phyloP scores from a whole-genome alignment of 2,329 filamentous ascomycete genomes.

The Alternaria incomplexa region DNA sequence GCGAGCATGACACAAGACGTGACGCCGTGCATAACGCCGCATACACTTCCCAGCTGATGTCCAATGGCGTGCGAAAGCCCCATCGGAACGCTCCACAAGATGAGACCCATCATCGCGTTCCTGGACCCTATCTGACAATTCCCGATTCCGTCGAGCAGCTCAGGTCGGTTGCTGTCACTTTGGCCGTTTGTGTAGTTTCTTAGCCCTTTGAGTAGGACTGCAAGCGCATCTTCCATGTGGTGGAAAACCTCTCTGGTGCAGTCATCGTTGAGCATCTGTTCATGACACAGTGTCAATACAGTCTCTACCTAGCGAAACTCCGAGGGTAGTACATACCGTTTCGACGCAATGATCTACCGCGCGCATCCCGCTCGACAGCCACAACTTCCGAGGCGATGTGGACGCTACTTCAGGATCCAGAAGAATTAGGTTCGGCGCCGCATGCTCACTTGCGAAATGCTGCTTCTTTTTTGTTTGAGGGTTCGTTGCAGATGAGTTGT shows the following conservation, averaged over 20 bases:
- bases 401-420: conserved; percentile 31
- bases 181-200: conserved; percentile 27
- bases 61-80: conserved; percentile 32
- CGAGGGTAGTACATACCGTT: conserved; percentile 6
- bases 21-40: conserved; percentile 30
- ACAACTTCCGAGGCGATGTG: conserved; percentile 33
- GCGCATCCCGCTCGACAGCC: conserved; percentile 35
- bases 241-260: conserved; percentile 19
- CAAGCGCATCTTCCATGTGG: conserved; percentile 30
- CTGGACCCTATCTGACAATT: conserved; percentile 29
- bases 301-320: not conserved
- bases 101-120: conserved; percentile 28
- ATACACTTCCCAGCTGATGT: conserved; percentile 27
- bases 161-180: conserved; percentile 8
- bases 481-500: conserved; percentile 26
- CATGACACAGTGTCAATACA: not conserved
- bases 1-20: conserved; percentile 31
- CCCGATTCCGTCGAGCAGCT: conserved; percentile 24
- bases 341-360: conserved; percentile 41
- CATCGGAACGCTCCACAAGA: conserved; percentile 24
- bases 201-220: conserved; percentile 23
- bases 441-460: conserved; percentile 27
- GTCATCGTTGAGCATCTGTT: conserved; percentile 20
- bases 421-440: conserved; percentile 26
- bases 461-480: conserved; percentile 30